phyloP scores from a whole-genome alignment of 2,329 filamentous ascomycete genomes.

The Penicillium rolfsii region DNA sequence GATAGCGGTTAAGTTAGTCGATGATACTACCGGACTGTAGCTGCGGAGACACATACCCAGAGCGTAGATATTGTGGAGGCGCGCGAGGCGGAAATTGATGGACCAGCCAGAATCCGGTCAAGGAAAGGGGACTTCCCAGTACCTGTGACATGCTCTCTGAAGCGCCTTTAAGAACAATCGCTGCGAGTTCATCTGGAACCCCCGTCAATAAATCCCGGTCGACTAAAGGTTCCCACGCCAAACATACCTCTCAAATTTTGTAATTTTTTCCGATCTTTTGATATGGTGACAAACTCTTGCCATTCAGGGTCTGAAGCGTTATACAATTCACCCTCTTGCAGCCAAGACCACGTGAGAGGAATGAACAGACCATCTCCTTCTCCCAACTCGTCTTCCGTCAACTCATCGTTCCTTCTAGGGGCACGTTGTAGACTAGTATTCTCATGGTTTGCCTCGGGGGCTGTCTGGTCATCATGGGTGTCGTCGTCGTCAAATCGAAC shows the following conservation, averaged over 20 bases:
- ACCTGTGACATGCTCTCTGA: slow-evolving; percentile 48
- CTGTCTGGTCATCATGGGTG: slow-evolving; percentile 24
- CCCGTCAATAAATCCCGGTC: slow-evolving; percentile 11
- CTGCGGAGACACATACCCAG: slow-evolving; percentile 55
- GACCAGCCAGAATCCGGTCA: slow-evolving; percentile 63
- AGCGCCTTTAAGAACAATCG: slow-evolving; percentile 49
- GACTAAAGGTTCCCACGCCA: too few species aligned
- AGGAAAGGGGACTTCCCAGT: slow-evolving; percentile 54
- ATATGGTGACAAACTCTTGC: slow-evolving; percentile 63
- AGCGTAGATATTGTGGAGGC: slow-evolving; percentile 62
- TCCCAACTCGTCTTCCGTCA: slow-evolving; percentile 32
- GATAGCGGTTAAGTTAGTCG: slow-evolving; percentile 18
- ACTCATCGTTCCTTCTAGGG: slow-evolving; percentile 6
- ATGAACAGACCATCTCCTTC: slow-evolving; percentile 59
- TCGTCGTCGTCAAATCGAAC: slow-evolving; percentile 36
- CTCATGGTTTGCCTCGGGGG: slow-evolving; percentile 12
- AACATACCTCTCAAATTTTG: slow-evolving; percentile 51
- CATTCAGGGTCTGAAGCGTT: slow-evolving; percentile 62
- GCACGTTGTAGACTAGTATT: slow-evolving; percentile 6
- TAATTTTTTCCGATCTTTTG: slow-evolving; percentile 55
- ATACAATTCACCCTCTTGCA: slow-evolving; percentile 38
- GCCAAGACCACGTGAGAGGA: slow-evolving; percentile 59
- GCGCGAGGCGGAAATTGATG: slow-evolving; percentile 62
- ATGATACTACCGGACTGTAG: not conserved
- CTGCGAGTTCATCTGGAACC: slow-evolving; percentile 52